These are phyloP conservation scores for Galeopsis tetrahit DNA, from an alignment of 257 asterid species.

Conservation along the genomic window DNA sequence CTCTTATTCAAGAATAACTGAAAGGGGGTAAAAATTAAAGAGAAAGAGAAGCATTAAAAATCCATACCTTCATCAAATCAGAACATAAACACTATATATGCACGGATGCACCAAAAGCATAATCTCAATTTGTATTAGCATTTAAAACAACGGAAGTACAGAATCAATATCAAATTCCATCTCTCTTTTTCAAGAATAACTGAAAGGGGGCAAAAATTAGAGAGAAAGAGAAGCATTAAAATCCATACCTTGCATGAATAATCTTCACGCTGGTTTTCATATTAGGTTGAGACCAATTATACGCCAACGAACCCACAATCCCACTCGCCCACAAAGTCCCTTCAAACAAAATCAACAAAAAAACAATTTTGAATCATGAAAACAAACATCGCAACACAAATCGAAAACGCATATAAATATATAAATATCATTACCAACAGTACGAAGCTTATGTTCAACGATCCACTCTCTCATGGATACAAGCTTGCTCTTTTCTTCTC, in stretches of 20 bases:
- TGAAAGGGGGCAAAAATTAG: background rate
- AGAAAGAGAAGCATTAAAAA: background rate
- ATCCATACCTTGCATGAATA: slow-evolving; percentile 78
- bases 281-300: slow-evolving; percentile 90
- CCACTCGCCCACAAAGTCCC: slow-evolving; percentile 71
- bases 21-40: background rate
- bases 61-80: background rate
- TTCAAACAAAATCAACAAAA: slow-evolving; percentile 24
- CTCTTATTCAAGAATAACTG: background rate
- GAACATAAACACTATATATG: background rate
- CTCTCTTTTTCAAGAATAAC: background rate
- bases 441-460: slow-evolving; percentile 81
- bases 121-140: background rate
- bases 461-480: slow-evolving; percentile 75
- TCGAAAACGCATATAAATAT: slow-evolving; percentile 18
- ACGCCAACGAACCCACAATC: slow-evolving; percentile 82
- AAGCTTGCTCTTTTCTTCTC: slow-evolving; percentile 55
- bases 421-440: slow-evolving; percentile 56
- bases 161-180: background rate
- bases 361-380: slow-evolving; percentile 16
- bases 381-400: slow-evolving; percentile 2
- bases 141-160: background rate
- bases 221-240: background rate
- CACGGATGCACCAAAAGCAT: background rate
- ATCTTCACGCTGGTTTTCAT: slow-evolving; percentile 93